Percentiles rank a stretch among this genome's conserved stretches.
Conservation (phyloP, 352 stramenopile genomes). For the Globisporangium orthogonon region DNA sequence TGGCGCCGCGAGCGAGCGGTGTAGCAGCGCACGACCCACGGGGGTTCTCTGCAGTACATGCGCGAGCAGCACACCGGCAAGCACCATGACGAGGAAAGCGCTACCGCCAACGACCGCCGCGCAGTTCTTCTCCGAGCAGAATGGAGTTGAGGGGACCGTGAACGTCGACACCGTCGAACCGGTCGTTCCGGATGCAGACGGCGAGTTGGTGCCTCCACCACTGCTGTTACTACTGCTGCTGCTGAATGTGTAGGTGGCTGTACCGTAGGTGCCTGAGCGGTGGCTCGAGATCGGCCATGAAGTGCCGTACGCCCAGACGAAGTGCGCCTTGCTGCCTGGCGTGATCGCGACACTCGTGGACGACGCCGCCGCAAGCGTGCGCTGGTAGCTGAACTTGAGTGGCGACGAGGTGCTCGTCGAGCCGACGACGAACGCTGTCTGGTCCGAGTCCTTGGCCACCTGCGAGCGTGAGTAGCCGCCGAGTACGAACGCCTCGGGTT, state of each 20-base stretch:
- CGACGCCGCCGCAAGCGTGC: slow-evolving; percentile 40
- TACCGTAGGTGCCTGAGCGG: slow-evolving; percentile 37
- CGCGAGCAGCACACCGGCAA: slow-evolving; percentile 46
- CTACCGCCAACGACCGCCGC: slow-evolving; percentile 44
- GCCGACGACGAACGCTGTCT: slow-evolving; percentile 33
- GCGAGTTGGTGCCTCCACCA: neutral
- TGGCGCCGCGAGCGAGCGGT: slow-evolving; percentile 36
- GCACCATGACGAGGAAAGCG: slow-evolving; percentile 44
- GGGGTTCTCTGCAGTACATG: slow-evolving; percentile 28
- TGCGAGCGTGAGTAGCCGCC: slow-evolving; percentile 31
- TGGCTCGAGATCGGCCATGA: slow-evolving; percentile 60
- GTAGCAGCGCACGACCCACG: slow-evolving; percentile 34
- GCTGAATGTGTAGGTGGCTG: slow-evolving; percentile 44
- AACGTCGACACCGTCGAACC: neutral
- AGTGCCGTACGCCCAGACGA: slow-evolving; percentile 71
- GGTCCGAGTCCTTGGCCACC: slow-evolving; percentile 35
- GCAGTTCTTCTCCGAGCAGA: slow-evolving; percentile 62
- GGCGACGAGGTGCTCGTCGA: slow-evolving; percentile 23
- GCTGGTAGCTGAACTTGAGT: slow-evolving; percentile 72
- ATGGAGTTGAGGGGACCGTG: slow-evolving; percentile 6
- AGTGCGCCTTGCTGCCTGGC: slow-evolving; percentile 21
- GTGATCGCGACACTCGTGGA: slow-evolving; percentile 43
- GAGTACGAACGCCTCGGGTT: slow-evolving; percentile 41
- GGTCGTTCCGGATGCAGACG: neutral
- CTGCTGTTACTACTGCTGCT: slow-evolving; percentile 8